Percentiles rank a stretch among this genome's conserved stretches.
Evolutionary conservation across 75 land plant genomes (phyloP).

Genomic region (Isoetes taiwanensis): DNA sequence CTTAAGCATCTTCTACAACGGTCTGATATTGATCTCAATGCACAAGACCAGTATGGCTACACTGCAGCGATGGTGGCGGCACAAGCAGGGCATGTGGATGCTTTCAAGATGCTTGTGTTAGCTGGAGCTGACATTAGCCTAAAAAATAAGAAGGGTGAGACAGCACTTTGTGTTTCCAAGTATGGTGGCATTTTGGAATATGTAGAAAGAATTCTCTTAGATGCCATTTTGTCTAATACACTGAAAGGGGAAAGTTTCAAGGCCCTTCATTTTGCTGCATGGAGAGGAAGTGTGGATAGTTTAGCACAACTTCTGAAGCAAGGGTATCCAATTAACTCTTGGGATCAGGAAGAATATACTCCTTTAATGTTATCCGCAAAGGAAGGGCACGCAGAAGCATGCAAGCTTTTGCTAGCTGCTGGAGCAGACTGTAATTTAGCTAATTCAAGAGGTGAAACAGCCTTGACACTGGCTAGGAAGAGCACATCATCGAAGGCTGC

Average conservation of each 20-base stretch:
- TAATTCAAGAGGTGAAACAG: slow-evolving; percentile 55
- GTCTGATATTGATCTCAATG: slow-evolving; percentile 24
- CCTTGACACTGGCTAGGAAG: slow-evolving; percentile 47
- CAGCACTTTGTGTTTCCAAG: slow-evolving; percentile 33
- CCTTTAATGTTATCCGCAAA: slow-evolving; percentile 76
- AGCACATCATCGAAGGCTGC: slow-evolving; percentile 9
- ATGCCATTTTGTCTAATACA: slow-evolving; percentile 45
- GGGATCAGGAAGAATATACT: slow-evolving; percentile 55
- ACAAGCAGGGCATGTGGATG: slow-evolving; percentile 50
- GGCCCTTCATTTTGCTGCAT: slow-evolving; percentile 69
- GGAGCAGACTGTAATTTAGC: slow-evolving; percentile 44
- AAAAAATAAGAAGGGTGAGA: slow-evolving; percentile 37
- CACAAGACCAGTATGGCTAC: slow-evolving; percentile 53
- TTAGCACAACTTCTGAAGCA: slow-evolving; percentile 35
- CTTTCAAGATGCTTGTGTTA: slow-evolving; percentile 48
- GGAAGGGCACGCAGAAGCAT: slow-evolving; percentile 52
- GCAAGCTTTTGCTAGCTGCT: slow-evolving; percentile 27
- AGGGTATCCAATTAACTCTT: slow-evolving; percentile 46
- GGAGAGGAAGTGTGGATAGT: slow-evolving; percentile 41
- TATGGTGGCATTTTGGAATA: slow-evolving; percentile 22
- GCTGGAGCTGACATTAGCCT: slow-evolving; percentile 72
- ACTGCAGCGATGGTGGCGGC: slow-evolving; percentile 72
- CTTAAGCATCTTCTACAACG: slow-evolving; percentile 23
- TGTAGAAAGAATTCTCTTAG: slow-evolving; percentile 62
- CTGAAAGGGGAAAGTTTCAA: slow-evolving; percentile 34